A percentile compares a stretch with the other conserved stretches of the same genome.
Conservation (phyloP, 306 rosid species). For the Corylus heterophylla region DNA sequence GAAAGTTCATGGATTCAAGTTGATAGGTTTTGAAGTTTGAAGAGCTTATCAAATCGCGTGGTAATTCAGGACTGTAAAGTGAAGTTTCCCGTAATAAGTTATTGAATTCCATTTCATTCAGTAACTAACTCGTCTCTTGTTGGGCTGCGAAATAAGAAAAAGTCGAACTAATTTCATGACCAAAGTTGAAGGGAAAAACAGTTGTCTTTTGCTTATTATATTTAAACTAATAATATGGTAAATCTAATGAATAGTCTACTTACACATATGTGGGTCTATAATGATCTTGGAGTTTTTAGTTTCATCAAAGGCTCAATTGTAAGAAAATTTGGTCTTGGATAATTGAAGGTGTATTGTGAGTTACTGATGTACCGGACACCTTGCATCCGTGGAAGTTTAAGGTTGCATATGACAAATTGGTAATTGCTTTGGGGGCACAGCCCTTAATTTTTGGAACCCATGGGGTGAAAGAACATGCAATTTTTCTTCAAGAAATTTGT, state of each 20-base stretch:
- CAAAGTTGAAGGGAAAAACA: not conserved
- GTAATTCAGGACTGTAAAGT: too few relatives aligned
- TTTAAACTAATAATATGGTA: not conserved
- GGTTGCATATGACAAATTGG: constrained; percentile 77
- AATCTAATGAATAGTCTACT: not conserved
- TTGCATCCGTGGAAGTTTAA: constrained; percentile 78
- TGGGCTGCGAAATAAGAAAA: not conserved
- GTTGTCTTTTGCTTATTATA: not conserved
- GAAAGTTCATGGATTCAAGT: too few relatives aligned
- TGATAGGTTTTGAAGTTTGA: too few relatives aligned
- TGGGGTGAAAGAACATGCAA: constrained; percentile 81
- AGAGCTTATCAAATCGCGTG: too few relatives aligned
- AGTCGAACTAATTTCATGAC: not conserved
- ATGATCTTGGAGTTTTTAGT: constrained; percentile 3
- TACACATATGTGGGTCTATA: not conserved
- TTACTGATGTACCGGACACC: constrained; percentile 1
- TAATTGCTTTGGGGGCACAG: constrained; percentile 81
- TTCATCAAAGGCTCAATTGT: constrained; percentile 15
- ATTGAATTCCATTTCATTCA: not conserved
- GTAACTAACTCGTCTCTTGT: not conserved
- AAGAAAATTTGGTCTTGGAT: constrained; percentile 26
- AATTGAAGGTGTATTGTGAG: too few relatives aligned
- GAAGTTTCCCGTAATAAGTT: too few relatives aligned
- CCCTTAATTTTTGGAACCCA: constrained; percentile 78
- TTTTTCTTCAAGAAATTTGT: constrained; percentile 95